A percentile compares a stretch with the other conserved stretches of the same genome.
These are phyloP conservation scores for Zea mays DNA, from an alignment of 176 grass and related monocot species.

Conservation along the genomic window Zm-B73-REFERENCE-NAM-5.0 NC_050102.1:123785501-123786000, in stretches of 20 bases:
- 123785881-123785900: background rate
- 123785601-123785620: background rate
- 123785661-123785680: constrained; percentile 77
- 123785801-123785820: constrained; percentile 90
- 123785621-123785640: background rate
- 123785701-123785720: constrained; percentile 76
- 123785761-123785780: constrained; percentile 73
- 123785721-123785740: constrained; percentile 58
- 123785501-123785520: constrained; percentile 71
- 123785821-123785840: constrained; percentile 89
- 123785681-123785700: constrained; percentile 84
- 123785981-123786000: constrained; percentile 89
- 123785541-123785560: background rate
- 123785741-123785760: constrained; percentile 68
- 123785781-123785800: constrained; percentile 97
- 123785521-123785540: constrained; percentile 75
- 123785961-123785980: constrained; percentile 29
- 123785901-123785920: background rate
- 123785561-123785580: background rate
- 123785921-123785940: background rate
- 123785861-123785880: constrained; percentile 53
- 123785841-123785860: constrained; percentile 88
- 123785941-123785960: constrained; percentile 9
- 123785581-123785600: background rate
- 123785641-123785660: background rate